Evolutionary conservation across 2,329 filamentous ascomycete genomes (phyloP), one percentile per base, ranked within the genome.

Genomic region (Colletotrichum noveboracense): DNA sequence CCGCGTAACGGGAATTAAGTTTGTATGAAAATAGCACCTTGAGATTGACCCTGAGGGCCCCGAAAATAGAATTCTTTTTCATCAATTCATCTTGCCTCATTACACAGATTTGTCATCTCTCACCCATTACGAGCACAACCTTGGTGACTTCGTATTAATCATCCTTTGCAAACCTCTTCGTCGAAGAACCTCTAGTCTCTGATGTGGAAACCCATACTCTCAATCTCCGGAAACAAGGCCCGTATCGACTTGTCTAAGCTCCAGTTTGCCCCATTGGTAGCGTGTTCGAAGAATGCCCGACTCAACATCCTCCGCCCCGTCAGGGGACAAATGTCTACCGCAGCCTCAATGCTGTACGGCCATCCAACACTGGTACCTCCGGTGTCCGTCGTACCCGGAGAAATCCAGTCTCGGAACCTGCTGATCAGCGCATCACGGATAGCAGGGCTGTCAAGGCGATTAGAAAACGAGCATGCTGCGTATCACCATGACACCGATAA

Each of bases 291-390:
- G 9, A 75, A 75, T 3, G 72, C 72, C 6, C 72, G 30, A 38
- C 72, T 75, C 21, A 75, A 30, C 61, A 71, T 52, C 62, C 72
- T 38, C 10, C 72, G 67, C 5, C 72, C 72, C 0, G 72, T 75
- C 1, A 75, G 14, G 8, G 72, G 72, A 55, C 72, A 75, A 2
- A 71, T 38, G 18, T 75, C 68, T 2, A 75, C 68, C 10, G 72
- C 72, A 16, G 72, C 72, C 34, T 75, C 72, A 4, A 75, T 55
- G 28, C 72, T 75, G 36, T 71, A 75, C 7, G 68, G 72, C 72
- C 72, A 75, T 18, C 61, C 72, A 4, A 75, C 72, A 36, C 67
- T 71, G 24, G 72, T 71, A 3, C 68, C 52, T 9, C 72, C 72
- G 3, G 72, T 75, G 3, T 75, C 72, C 13, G 61, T 75, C 61